Percentiles rank a stretch among this genome's conserved stretches.
These are phyloP conservation scores for Geosmithia flava DNA, from an alignment of 2,329 filamentous ascomycete species.

Conservation along the genomic window DNA sequence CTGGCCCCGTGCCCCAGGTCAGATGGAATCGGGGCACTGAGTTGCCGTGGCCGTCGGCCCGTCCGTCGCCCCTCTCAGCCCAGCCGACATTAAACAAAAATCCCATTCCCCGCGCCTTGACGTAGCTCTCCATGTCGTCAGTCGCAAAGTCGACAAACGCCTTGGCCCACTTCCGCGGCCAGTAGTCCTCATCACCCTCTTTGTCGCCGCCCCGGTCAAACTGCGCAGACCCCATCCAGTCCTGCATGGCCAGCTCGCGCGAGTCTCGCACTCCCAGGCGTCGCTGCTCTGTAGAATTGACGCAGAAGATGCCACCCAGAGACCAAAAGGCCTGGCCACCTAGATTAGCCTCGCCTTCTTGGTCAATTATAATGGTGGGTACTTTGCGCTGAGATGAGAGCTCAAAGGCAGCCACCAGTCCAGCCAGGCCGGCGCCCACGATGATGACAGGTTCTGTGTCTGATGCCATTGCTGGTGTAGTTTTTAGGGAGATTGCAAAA, in stretches of 20 bases:
- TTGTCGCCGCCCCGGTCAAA: conserved; percentile 41
- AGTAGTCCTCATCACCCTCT: conserved; percentile 31
- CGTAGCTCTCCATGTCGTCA: conserved; percentile 44
- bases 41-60: conserved; percentile 46
- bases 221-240: conserved; percentile 44
- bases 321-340: conserved; percentile 55
- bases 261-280: conserved; percentile 45
- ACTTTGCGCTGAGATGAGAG: conserved; percentile 32
- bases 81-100: conserved; percentile 45
- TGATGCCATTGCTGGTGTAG: neutral
- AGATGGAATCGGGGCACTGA: conserved; percentile 51
- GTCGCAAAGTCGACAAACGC: conserved; percentile 51
- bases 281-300: conserved; percentile 43
- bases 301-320: conserved; percentile 47
- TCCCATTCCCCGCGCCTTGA: conserved; percentile 37
- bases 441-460: conserved; percentile 32
- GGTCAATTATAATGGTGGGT: conserved; percentile 41
- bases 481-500: neutral
- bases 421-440: conserved; percentile 43
- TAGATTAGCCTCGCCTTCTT: conserved; percentile 42
- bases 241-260: conserved; percentile 41
- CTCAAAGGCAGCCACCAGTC: conserved; percentile 47
- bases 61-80: conserved; percentile 47
- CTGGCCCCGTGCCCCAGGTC: conserved; percentile 49
- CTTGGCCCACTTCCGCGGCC: conserved; percentile 49